Evolutionary conservation across 2,329 filamentous ascomycete genomes (phyloP).

Genomic region (Botrytis squamosa): DNA sequence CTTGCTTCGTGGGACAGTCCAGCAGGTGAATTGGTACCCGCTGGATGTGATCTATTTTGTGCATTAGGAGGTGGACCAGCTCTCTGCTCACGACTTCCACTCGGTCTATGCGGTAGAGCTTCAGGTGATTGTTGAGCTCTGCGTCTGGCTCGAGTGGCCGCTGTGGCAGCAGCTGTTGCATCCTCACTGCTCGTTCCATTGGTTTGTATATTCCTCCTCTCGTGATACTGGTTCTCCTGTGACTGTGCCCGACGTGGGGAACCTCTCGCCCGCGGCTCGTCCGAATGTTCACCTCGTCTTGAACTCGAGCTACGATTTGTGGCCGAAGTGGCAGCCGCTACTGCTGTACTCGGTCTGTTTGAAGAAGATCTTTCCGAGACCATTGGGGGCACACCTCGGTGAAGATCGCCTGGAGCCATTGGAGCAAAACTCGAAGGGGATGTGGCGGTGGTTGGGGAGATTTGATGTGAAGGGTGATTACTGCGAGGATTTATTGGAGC

Average conservation of each 20-base stretch:
- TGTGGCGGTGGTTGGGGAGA: constrained; percentile 45
- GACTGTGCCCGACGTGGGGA: constrained; percentile 30
- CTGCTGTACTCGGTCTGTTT: constrained; percentile 45
- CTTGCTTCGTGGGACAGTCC: constrained; percentile 72
- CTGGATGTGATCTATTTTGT: constrained; percentile 38
- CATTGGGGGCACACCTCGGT: constrained; percentile 65
- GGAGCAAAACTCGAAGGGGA: constrained; percentile 39
- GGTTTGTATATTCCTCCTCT: constrained; percentile 44
- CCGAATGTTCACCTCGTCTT: constrained; percentile 27
- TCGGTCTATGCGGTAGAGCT: constrained; percentile 43
- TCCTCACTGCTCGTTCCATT: constrained; percentile 41
- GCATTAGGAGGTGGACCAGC: constrained; percentile 40
- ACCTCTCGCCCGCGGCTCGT: constrained; percentile 29
- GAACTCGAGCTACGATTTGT: constrained; percentile 31
- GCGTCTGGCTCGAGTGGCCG: constrained; percentile 47
- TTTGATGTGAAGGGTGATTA: constrained; percentile 37
- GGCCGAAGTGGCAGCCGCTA: constrained; percentile 31
- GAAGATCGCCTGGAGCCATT: constrained; percentile 47
- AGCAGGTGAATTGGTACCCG: constrained; percentile 49
- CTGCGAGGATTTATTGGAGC: constrained; percentile 26
- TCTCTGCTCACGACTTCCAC: constrained; percentile 44
- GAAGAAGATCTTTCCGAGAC: constrained; percentile 82
- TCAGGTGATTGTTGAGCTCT: constrained; percentile 48
- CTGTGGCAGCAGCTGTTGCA: constrained; percentile 41
- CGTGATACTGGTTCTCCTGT: constrained; percentile 34